These are phyloP conservation scores for Ascochyta pisi DNA, from an alignment of 2,329 filamentous ascomycete species.

Conservation along the genomic window DNA sequence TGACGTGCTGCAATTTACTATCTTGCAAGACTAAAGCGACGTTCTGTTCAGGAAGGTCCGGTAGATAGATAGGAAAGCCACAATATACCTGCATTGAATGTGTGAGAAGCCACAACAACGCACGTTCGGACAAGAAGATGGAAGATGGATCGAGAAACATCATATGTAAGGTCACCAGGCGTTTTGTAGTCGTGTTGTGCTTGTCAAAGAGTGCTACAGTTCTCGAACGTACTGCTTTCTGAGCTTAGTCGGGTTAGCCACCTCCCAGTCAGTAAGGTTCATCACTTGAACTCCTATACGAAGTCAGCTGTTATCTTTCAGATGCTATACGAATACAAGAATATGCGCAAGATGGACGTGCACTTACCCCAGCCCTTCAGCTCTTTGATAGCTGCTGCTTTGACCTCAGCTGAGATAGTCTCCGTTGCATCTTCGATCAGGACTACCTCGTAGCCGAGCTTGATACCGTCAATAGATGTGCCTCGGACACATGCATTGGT, in stretches of 20 bases:
- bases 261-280: conserved; percentile 28
- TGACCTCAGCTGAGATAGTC: conserved; percentile 22
- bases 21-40: conserved; percentile 21
- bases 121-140: background rate
- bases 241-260: conserved; percentile 17
- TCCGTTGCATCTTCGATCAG: conserved; percentile 35
- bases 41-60: conserved; percentile 30
- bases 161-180: background rate
- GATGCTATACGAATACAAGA: too few species aligned
- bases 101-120: background rate
- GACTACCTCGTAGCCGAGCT: conserved; percentile 31
- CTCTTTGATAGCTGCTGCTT: conserved; percentile 24
- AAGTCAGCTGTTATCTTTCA: background rate
- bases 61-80: conserved; percentile 10
- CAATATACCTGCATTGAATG: conserved; percentile 9
- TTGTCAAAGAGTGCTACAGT: background rate
- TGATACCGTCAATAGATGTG: conserved; percentile 32
- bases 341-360: background rate
- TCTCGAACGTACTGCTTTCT: conserved; percentile 14
- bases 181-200: background rate
- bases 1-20: conserved; percentile 19
- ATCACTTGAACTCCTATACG: conserved; percentile 28
- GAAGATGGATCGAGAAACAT: background rate
- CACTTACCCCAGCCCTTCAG: conserved; percentile 28
- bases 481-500: conserved; percentile 31